These are phyloP conservation scores for Globisporangium cederbergense DNA, from an alignment of 352 stramenopile species.

Conservation along the genomic window DNA sequence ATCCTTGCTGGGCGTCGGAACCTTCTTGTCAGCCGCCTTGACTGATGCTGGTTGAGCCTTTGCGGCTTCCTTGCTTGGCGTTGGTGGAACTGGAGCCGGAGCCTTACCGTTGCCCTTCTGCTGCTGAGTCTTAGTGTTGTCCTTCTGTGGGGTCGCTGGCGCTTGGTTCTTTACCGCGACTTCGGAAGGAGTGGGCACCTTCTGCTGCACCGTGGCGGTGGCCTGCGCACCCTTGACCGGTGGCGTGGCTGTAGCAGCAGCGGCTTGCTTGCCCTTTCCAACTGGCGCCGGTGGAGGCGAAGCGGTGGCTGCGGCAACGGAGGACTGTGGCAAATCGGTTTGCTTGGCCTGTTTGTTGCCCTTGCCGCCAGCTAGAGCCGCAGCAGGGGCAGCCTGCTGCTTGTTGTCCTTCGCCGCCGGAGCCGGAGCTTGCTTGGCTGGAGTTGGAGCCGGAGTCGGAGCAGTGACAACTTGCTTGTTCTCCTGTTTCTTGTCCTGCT, in stretches of 20 bases:
- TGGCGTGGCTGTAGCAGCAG: neutral
- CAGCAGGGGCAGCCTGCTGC: constrained; percentile 3
- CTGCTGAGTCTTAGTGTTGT: constrained; percentile 1
- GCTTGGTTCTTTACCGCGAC: constrained; percentile 5
- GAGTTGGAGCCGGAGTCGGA: neutral
- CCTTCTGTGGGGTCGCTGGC: neutral
- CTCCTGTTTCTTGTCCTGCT: constrained; percentile 3
- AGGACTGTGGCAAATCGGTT: neutral
- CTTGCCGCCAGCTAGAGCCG: constrained; percentile 3
- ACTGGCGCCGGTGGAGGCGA: constrained; percentile 5
- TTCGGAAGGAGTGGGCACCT: constrained; percentile 1
- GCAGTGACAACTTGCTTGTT: no score
- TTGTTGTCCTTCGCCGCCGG: constrained; percentile 4
- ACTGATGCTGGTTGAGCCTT: neutral
- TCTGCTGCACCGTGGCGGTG: constrained; percentile 8
- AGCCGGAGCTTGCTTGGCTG: neutral
- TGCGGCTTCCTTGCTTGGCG: neutral
- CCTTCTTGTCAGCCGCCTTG: neutral
- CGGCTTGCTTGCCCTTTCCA: constrained; percentile 5
- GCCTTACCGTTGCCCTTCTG: constrained; percentile 3
- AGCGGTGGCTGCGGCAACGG: neutral
- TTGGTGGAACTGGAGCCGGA: neutral
- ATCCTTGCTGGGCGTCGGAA: neutral
- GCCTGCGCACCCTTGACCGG: constrained; percentile 2
- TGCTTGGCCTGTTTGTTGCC: constrained; percentile 13